phyloP scores from a whole-genome alignment of 1,139 yeast species.

The Zhuliangozyma parablackwelliae region DNA sequence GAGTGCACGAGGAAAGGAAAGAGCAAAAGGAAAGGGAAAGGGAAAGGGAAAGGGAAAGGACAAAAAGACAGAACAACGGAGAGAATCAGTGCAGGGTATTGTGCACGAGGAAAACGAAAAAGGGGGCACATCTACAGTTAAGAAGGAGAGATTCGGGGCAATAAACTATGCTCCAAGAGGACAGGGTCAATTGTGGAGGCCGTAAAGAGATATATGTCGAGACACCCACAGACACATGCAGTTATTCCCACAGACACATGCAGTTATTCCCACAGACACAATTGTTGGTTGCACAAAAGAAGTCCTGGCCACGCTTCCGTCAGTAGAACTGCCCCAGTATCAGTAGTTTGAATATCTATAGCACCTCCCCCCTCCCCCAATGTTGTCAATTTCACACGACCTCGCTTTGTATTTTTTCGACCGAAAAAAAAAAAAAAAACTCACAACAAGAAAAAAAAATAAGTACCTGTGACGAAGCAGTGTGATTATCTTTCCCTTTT shows the following conservation, averaged over 20 bases:
- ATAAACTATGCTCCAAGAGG: constrained; percentile 56
- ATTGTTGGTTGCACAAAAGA: no score
- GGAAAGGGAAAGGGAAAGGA: not conserved
- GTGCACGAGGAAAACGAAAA: constrained; percentile 14
- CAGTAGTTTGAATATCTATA: no score
- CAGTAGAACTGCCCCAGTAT: no score
- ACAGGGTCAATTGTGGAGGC: constrained; percentile 49
- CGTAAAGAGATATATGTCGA: constrained; percentile 11
- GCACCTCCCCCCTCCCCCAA: no score
- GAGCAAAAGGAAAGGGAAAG: not conserved
- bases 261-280: no score
- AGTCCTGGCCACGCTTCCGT: no score
- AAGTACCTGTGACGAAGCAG: not conserved
- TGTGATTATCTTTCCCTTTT: not conserved
- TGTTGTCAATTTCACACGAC: no score
- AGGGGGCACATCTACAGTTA: constrained; percentile 23
- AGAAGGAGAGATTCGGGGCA: constrained; percentile 39
- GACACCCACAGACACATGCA: not conserved
- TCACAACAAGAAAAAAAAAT: not conserved
- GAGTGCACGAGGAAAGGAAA: constrained; percentile 4
- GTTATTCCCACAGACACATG: not conserved
- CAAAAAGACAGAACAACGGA: not conserved
- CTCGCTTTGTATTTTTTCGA: no score
- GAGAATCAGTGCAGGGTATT: constrained; percentile 14
- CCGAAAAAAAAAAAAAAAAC: no score